Percentiles rank a stretch among this genome's conserved stretches.
phyloP scores from a whole-genome alignment of 768 basidiomycete species.

The Hysterangium stoloniferum region DNA sequence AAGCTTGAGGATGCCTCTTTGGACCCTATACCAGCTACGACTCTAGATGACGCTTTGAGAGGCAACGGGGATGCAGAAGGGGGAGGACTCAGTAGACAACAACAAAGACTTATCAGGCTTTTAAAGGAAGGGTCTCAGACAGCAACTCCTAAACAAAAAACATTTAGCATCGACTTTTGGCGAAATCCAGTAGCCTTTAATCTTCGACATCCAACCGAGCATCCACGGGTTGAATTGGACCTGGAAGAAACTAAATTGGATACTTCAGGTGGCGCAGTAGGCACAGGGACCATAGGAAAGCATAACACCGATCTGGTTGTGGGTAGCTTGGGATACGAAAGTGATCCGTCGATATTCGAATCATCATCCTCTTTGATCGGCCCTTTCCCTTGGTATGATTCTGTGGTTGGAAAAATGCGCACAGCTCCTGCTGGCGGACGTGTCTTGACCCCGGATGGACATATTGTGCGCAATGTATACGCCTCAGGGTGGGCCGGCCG shows the following conservation, averaged over 20 bases:
- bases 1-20: slow-evolving; percentile 57
- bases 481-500: slow-evolving; percentile 90
- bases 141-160: slow-evolving; percentile 37
- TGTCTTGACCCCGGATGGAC: slow-evolving; percentile 4
- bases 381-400: slow-evolving; percentile 48
- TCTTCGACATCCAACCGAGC: background rate
- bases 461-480: slow-evolving; percentile 57
- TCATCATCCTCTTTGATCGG: slow-evolving; percentile 31
- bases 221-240: slow-evolving; percentile 9
- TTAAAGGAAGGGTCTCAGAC: slow-evolving; percentile 54
- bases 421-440: slow-evolving; percentile 20
- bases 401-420: slow-evolving; percentile 40
- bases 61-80: background rate
- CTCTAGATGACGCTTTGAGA: slow-evolving; percentile 34
- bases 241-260: slow-evolving; percentile 15
- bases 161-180: slow-evolving; percentile 82
- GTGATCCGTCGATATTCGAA: slow-evolving; percentile 30
- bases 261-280: background rate
- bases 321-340: slow-evolving; percentile 81
- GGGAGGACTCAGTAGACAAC: slow-evolving; percentile 53
- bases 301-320: slow-evolving; percentile 70
- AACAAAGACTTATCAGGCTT: slow-evolving; percentile 57
- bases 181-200: slow-evolving; percentile 46
- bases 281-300: background rate
- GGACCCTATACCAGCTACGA: slow-evolving; percentile 52